Evolutionary conservation across 2,329 filamentous ascomycete species (phyloP).

Genomic region (Arthrobotrys sinensis): DNA sequence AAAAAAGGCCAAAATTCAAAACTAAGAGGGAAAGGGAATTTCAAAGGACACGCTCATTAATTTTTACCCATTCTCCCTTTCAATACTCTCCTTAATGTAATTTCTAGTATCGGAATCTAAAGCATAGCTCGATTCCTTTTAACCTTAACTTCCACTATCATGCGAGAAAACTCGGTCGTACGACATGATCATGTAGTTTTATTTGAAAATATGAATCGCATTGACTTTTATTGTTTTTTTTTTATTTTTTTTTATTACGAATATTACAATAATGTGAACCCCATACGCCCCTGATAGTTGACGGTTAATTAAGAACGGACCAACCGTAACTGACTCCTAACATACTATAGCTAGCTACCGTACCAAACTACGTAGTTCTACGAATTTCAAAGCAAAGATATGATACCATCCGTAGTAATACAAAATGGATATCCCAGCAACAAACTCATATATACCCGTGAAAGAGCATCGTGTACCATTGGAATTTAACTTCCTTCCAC

Average conservation of each 20-base stretch:
- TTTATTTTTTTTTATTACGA: background rate
- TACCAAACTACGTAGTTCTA: constrained; percentile 2
- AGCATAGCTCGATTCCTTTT: constrained; percentile 7
- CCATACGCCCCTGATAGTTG: constrained; percentile 1
- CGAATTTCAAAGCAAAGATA: background rate
- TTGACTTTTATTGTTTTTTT: no score
- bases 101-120: background rate
- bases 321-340: background rate
- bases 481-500: no score
- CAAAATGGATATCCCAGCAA: constrained; percentile 7
- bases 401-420: no score
- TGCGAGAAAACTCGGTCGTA: constrained; percentile 5
- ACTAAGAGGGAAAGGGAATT: background rate
- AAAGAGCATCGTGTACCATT: no score
- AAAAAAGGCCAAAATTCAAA: background rate
- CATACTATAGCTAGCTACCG: background rate
- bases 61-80: background rate
- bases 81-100: constrained; percentile 9
- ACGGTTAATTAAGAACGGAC: background rate
- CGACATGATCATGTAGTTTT: constrained; percentile 13
- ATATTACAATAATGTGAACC: background rate
- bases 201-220: constrained; percentile 8
- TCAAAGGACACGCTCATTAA: constrained; percentile 9
- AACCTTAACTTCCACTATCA: constrained; percentile 10
- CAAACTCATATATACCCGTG: no score